Evolutionary conservation across 805 yeast genomes (phyloP).

Genomic region (Kodamaea kaohsiungensis): DNA sequence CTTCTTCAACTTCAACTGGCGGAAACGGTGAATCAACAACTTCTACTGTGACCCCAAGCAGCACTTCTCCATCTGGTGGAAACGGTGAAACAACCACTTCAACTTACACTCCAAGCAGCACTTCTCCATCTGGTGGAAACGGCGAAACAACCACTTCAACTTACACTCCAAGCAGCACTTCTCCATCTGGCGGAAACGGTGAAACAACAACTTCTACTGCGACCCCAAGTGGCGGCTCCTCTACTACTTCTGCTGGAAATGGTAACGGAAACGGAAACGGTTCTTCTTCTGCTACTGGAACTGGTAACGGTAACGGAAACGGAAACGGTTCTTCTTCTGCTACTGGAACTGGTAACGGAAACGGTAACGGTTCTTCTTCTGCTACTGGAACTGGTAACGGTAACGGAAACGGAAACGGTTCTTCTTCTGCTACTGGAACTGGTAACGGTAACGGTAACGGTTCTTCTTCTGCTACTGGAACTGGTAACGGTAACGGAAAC

Average conservation of each 20-base stretch:
- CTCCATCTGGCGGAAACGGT: not conserved
- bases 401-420: not conserved
- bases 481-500: not conserved
- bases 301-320: not conserved
- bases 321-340: slow-evolving; percentile 4
- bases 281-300: slow-evolving; percentile 1
- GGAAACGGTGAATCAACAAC: not conserved
- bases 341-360: not conserved
- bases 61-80: slow-evolving; percentile 1
- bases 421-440: not conserved
- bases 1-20: slow-evolving; percentile 2
- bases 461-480: not conserved
- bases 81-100: slow-evolving; percentile 1
- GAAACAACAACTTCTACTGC: slow-evolving; percentile 1
- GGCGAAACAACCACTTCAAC: not conserved
- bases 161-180: not conserved
- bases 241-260: not conserved
- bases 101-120: not conserved
- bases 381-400: not conserved
- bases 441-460: not conserved
- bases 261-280: not conserved
- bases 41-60: not conserved
- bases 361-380: slow-evolving; percentile 2
- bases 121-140: not conserved
- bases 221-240: not conserved